phyloP scores from a whole-genome alignment of 2,329 filamentous ascomycete genomes.

The Zymoseptoria tritici region DNA sequence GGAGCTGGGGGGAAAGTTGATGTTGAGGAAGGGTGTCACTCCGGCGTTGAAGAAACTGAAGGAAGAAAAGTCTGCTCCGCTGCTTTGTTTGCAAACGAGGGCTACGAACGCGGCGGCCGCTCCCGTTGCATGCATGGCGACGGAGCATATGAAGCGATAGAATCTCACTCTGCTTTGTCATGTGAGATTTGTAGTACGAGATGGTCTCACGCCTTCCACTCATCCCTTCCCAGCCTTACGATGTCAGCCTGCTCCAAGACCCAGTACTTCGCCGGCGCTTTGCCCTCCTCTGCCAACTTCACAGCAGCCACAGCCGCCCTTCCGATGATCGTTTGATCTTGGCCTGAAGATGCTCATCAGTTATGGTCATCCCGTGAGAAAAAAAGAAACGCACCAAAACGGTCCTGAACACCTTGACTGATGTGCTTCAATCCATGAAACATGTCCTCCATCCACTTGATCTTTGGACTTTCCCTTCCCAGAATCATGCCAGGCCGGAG shows the following conservation, averaged over 20 bases:
- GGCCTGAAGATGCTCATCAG: constrained; percentile 3
- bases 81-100: neutral
- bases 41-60: neutral
- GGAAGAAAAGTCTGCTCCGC: neutral
- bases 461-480: constrained; percentile 16
- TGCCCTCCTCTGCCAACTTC: constrained; percentile 11
- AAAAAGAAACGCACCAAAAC: constrained; percentile 6
- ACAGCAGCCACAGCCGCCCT: constrained; percentile 12
- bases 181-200: neutral
- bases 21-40: neutral
- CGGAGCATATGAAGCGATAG: neutral
- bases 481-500: constrained; percentile 33
- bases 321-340: constrained; percentile 15
- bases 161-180: neutral
- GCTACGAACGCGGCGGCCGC: neutral
- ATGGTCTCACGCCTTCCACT: constrained; percentile 11
- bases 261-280: constrained; percentile 14
- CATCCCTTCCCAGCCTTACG: constrained; percentile 9
- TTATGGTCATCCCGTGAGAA: neutral
- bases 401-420: constrained; percentile 11
- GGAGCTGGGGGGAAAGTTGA: neutral
- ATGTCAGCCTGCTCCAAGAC: constrained; percentile 15
- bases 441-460: constrained; percentile 16
- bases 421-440: constrained; percentile 11
- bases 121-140: neutral